These are phyloP conservation scores for Hymenoscyphus scutula DNA, from an alignment of 2,329 filamentous ascomycete species.

Conservation along the genomic window DNA sequence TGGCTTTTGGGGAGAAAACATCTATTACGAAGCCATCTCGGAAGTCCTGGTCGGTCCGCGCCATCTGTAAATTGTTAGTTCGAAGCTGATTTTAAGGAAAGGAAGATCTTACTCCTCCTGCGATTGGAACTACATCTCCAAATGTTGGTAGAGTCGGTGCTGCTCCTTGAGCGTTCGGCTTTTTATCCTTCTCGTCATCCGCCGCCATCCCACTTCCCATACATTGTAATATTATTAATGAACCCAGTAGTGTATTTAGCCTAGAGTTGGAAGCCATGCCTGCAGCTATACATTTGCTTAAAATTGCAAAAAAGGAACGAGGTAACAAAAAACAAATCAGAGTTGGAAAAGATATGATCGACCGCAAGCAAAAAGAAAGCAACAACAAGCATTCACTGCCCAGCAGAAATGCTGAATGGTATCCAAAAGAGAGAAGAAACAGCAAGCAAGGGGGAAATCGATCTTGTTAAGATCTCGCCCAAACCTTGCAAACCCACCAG, in stretches of 20 bases:
- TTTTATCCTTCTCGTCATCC: not conserved
- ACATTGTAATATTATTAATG: conserved; percentile 20
- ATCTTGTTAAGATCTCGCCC: not conserved
- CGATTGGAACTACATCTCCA: conserved; percentile 21
- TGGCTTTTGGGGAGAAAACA: conserved; percentile 36
- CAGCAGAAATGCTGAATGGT: conserved; percentile 1
- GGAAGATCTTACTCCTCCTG: conserved; percentile 19
- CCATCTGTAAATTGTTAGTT: conserved; percentile 18
- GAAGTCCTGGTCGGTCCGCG: conserved; percentile 36
- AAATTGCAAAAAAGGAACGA: not conserved
- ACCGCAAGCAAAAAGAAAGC: not conserved
- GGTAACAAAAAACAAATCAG: conserved; percentile 6
- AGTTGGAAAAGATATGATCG: not conserved
- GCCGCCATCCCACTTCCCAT: conserved; percentile 14
- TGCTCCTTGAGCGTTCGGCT: not conserved
- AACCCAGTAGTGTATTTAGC: conserved; percentile 18
- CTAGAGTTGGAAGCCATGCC: conserved; percentile 22
- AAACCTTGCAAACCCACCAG: not conserved
- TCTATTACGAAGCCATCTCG: conserved; percentile 37
- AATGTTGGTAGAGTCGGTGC: conserved; percentile 13
- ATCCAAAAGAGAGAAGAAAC: not conserved
- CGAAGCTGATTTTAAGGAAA: not conserved
- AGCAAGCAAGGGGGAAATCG: not conserved
- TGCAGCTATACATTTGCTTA: conserved; percentile 10
- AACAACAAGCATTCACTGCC: not conserved